Percentiles rank a stretch among this genome's conserved stretches.
Conservation (phyloP, 2,329 filamentous ascomycete species). For the Setomelanomma holmii region DNA sequence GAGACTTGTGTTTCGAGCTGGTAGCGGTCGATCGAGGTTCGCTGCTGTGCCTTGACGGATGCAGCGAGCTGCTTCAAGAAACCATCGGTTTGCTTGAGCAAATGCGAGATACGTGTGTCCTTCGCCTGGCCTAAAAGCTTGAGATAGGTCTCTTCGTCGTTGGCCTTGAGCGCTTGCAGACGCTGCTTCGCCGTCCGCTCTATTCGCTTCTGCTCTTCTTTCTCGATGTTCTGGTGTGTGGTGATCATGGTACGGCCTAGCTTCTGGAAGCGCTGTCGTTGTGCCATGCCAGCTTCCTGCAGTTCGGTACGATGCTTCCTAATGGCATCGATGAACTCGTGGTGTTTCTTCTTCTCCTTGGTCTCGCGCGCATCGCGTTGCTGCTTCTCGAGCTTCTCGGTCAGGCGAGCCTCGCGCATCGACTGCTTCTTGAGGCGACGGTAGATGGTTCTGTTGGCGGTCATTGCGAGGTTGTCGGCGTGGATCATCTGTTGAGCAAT, state of each 20-base stretch:
- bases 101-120: slow-evolving; percentile 97
- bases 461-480: slow-evolving; percentile 96
- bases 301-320: slow-evolving; percentile 83
- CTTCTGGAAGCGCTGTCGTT: slow-evolving; percentile 80
- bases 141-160: slow-evolving; percentile 98
- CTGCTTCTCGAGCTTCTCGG: slow-evolving; percentile 98
- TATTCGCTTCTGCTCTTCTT: slow-evolving; percentile 98
- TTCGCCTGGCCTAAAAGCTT: slow-evolving; percentile 98
- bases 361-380: slow-evolving; percentile 95
- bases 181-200: slow-evolving; percentile 98
- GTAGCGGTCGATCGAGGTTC: slow-evolving; percentile 79
- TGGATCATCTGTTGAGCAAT: slow-evolving; percentile 92
- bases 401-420: slow-evolving; percentile 92
- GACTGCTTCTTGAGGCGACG: slow-evolving; percentile 97
- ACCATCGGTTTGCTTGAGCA: slow-evolving; percentile 95
- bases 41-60: slow-evolving; percentile 93
- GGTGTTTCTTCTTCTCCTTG: slow-evolving; percentile 97
- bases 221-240: slow-evolving; percentile 96
- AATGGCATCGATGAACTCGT: slow-evolving; percentile 88
- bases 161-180: slow-evolving; percentile 97
- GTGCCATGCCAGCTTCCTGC: slow-evolving; percentile 68
- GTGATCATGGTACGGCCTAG: slow-evolving; percentile 86
- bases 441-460: slow-evolving; percentile 88
- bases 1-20: slow-evolving; percentile 66
- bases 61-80: slow-evolving; percentile 95